Percentiles rank a stretch among this genome's conserved stretches.
Conservation (phyloP, 2,329 filamentous ascomycete genomes). For the Trichothecium roseum region DNA sequence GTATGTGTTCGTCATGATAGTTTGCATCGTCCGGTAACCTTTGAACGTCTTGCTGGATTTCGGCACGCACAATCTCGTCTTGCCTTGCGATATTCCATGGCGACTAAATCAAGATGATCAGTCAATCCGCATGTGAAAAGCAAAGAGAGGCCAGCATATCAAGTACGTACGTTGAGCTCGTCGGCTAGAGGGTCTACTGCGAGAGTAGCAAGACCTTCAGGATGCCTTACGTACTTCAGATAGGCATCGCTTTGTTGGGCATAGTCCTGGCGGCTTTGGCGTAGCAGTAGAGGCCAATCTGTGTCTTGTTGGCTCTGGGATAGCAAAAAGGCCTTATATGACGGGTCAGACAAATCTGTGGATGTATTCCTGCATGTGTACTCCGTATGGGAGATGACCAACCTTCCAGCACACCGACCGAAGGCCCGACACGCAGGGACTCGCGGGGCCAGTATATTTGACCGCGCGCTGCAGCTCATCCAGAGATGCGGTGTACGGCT, state of each 20-base stretch:
- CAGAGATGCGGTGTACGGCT: conserved; percentile 45
- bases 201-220: conserved; percentile 63
- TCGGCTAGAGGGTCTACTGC: conserved; percentile 78
- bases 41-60: conserved; percentile 92
- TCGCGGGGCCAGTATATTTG: conserved; percentile 45
- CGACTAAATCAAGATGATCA: conserved; percentile 42
- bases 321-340: conserved; percentile 61
- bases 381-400: conserved; percentile 1
- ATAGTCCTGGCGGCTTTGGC: conserved; percentile 66
- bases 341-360: neutral
- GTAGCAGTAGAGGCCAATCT: conserved; percentile 59
- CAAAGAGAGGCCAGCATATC: neutral
- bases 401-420: conserved; percentile 93
- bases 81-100: conserved; percentile 81
- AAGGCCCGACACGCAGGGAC: conserved; percentile 60
- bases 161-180: conserved; percentile 44
- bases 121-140: too few species aligned
- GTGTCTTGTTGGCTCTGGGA: conserved; percentile 56
- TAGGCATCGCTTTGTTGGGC: conserved; percentile 61
- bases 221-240: conserved; percentile 72
- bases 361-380: too few species aligned
- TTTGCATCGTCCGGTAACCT: conserved; percentile 85
- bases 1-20: conserved; percentile 71
- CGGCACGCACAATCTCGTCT: conserved; percentile 73
- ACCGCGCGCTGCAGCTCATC: conserved; percentile 55